A percentile compares a stretch with the other conserved stretches of the same genome.
These are phyloP conservation scores for Achlya hypogyna DNA, from an alignment of 352 stramenopile genomes.

Conservation along the genomic window DNA sequence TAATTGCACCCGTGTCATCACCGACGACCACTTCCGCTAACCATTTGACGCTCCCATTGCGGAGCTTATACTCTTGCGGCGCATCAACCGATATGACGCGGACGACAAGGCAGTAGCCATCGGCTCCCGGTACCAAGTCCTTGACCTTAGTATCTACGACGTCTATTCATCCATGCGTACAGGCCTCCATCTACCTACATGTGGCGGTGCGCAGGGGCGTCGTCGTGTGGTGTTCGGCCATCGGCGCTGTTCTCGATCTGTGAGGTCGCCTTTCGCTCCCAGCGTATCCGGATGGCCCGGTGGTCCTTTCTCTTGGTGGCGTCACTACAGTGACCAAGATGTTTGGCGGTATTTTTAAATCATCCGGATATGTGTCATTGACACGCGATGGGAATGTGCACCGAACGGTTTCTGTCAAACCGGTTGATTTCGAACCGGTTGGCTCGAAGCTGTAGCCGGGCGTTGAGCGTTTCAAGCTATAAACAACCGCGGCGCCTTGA, in stretches of 20 bases:
- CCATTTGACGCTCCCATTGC: conserved; percentile 50
- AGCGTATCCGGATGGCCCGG: neutral
- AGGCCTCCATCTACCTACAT: conserved; percentile 3
- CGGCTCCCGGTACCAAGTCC: conserved; percentile 57
- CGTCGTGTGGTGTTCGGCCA: neutral
- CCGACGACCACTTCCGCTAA: conserved; percentile 68
- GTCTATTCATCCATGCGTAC: neutral
- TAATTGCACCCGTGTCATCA: conserved; percentile 77
- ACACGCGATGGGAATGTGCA: too few species aligned
- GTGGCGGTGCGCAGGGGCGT: conserved; percentile 12
- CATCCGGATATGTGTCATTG: too few species aligned
- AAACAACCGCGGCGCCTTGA: too few species aligned
- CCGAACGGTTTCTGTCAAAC: too few species aligned
- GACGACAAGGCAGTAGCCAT: conserved; percentile 75
- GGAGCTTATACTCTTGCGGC: conserved; percentile 56
- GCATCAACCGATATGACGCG: conserved; percentile 53
- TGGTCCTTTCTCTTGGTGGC: too few species aligned
- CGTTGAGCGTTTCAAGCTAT: too few species aligned
- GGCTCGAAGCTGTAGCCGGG: too few species aligned
- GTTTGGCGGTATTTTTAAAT: too few species aligned
- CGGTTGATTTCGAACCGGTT: too few species aligned
- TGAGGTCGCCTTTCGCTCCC: neutral
- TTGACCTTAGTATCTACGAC: conserved; percentile 66
- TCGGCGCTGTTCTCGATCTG: neutral
- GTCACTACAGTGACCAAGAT: too few species aligned